Conservation (phyloP, 768 basidiomycete genomes). For the Termitomyces eurrhizus region DNA sequence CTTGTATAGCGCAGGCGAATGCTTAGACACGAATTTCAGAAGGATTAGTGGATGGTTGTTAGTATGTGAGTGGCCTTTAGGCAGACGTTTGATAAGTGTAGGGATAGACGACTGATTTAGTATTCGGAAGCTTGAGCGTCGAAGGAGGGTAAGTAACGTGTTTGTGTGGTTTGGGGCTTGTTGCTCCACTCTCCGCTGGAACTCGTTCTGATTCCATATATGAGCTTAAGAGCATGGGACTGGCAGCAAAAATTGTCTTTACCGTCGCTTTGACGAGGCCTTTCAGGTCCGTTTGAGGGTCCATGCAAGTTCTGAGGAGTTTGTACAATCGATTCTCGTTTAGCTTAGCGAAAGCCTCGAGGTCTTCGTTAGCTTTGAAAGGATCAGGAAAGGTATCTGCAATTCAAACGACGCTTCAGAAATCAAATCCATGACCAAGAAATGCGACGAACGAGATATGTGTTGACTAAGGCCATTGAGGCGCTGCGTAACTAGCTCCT, state of each 20-base stretch:
- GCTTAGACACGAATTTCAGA: conserved; percentile 65
- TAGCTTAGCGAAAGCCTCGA: conserved; percentile 76
- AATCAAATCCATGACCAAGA: not conserved
- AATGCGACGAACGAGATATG: conserved; percentile 50
- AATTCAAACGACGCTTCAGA: conserved; percentile 1
- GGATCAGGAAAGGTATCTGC: conserved; percentile 62
- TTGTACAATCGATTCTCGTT: conserved; percentile 89
- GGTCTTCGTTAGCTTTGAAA: conserved; percentile 71
- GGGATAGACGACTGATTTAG: conserved; percentile 86
- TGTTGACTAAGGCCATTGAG: conserved; percentile 53
- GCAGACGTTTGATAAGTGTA: conserved; percentile 67
- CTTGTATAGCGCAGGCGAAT: conserved; percentile 69
- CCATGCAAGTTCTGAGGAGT: conserved; percentile 75
- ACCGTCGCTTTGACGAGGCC: conserved; percentile 75
- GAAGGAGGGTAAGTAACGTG: conserved; percentile 72
- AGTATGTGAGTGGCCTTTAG: conserved; percentile 39
- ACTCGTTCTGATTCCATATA: conserved; percentile 55
- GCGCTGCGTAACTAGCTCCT: conserved; percentile 52
- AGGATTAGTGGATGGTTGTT: conserved; percentile 48
- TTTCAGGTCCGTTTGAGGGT: conserved; percentile 81
- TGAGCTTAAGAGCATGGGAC: not conserved
- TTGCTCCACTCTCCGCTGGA: conserved; percentile 72
- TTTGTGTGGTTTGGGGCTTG: conserved; percentile 52
- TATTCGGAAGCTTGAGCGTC: conserved; percentile 65
- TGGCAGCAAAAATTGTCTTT: not conserved